Base-by-base conservation (phyloP, 2,329 filamentous ascomycete genomes). In the Emmonsiellopsis sp. region DNA sequence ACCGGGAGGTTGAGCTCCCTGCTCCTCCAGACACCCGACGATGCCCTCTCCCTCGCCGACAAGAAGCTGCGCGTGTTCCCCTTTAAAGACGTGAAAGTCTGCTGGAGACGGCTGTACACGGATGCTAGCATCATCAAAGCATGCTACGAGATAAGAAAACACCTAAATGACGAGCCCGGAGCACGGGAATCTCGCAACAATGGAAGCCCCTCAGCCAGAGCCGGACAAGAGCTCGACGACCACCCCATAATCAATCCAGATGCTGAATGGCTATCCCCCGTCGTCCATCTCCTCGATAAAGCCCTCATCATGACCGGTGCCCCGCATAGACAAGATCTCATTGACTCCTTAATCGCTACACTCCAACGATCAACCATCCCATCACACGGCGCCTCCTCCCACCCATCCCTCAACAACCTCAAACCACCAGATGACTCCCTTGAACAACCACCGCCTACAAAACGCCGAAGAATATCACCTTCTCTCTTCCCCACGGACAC, bases 281-380 rank as follows among this genome's bases (percentile, higher is more conserved):
- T 86, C 2, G 79, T 95, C 36, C 76, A 77, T 51, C 71, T 77
- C 1, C 76, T 97, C 2, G 91, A 96, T 62, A 82, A 84, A 66
- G 84, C 86, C 0, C 69, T 94, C 44, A 88, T 95, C 45, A 79
- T 90, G 52, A 81, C 87, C 0, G 87, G 86, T 1, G 85, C 79
- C 0, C 80, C 81, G 1, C 74, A 64, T 1, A 74, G 87, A 53
- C 77, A 80, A 6, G 59, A 63, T 7, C 57, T 71, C 33, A 67
- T 76, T 21, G 69, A 73, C 50, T 53, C 55, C 6, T 57, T 77
- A 3, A 53, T 76, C 14, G 57, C 57, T 13, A 57, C 60, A 5
- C 54, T 74, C 10, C 65, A 70, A 52, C 54, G 56, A 10, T 58
- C 59, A 32, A 59, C 59, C 7, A 56, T 43, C 32, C 34, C 43